These are phyloP conservation scores for Physcomitrium patens DNA, from an alignment of 225 moss, liverwort and hornwort genomes.

Conservation along the genomic window DNA sequence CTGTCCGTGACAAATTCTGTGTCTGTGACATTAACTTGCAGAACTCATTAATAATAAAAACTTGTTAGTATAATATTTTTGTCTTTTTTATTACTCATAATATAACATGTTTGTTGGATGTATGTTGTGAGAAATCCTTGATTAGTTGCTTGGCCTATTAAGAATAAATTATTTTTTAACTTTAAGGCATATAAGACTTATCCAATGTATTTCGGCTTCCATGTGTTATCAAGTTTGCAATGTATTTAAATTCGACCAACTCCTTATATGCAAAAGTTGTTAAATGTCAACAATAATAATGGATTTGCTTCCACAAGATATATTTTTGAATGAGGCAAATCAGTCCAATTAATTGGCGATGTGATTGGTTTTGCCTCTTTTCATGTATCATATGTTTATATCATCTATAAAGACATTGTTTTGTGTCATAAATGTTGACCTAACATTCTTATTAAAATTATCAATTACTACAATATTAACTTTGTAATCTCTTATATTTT, in stretches of 20 bases:
- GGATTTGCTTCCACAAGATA: background rate
- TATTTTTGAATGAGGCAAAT: background rate
- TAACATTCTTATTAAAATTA: background rate
- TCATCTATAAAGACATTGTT: background rate
- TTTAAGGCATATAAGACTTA: background rate
- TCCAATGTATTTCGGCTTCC: background rate
- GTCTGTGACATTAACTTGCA: too few relatives aligned
- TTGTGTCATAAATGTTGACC: background rate
- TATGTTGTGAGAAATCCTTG: conserved; percentile 1
- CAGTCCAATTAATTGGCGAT: background rate
- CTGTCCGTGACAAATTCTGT: too few relatives aligned
- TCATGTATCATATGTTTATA: background rate
- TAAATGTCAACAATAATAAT: background rate
- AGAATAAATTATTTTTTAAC: background rate
- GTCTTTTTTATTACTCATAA: background rate
- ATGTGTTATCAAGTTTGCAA: background rate
- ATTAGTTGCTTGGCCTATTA: background rate
- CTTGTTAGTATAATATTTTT: background rate
- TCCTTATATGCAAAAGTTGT: background rate
- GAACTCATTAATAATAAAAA: too few relatives aligned
- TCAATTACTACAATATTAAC: background rate
- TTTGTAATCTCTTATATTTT: background rate
- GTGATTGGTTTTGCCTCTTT: background rate
- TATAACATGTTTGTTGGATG: background rate
- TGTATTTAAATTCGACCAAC: background rate